Base-by-base conservation (phyloP, 495 filamentous ascomycete genomes). In the Darksidea phi region DNA sequence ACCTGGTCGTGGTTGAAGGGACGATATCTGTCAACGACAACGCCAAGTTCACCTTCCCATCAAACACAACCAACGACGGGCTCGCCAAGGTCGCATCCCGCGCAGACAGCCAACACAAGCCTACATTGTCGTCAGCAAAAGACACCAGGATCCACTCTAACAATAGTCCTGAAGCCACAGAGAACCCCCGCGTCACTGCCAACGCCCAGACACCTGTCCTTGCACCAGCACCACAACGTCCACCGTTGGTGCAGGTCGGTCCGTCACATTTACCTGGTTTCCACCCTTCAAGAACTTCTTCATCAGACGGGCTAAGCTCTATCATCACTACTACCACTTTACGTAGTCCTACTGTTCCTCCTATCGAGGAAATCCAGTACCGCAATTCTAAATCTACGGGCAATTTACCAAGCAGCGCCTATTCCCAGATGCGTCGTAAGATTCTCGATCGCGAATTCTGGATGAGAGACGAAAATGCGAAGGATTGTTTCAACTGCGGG, bases 381-480 rank as follows among this genome's bases (percentile, higher is more conserved):
- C 46, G 42, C 20, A 45, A 8, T 2, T 37, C 37, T 13, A 18
- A 12, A 52, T 57, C 20, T 63, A 42, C 67, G 53, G 47, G 48
- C 53, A 47, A 66, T 54, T n/a, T 64, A 38, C 82, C 87, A 20
- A 86, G 79, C 64, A 80, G 80, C 43, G 77, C 81, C 36, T 76
- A 87, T 23, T 81, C 86, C 59, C 82, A 90, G 68, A 82, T 91
- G 74, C 80, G 87, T 57, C 92, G 89, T 67, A 90, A 88, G 71
- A 82, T 97, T 32, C 77, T 97, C 13, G 96, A 87, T 66, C 93
- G 88, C 71, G 90, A 96, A 54, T 97, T 95, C 70, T 99, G 95
- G 95, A 99, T 99, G 95, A 88, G 89, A 46, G 95, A 99, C 74
- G 95, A 97, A 69, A 96, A 95, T 70, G 93, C 91, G 46, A 97